Conservation (phyloP, 345 rosid species). For the Melaleuca quinquenervia region DNA sequence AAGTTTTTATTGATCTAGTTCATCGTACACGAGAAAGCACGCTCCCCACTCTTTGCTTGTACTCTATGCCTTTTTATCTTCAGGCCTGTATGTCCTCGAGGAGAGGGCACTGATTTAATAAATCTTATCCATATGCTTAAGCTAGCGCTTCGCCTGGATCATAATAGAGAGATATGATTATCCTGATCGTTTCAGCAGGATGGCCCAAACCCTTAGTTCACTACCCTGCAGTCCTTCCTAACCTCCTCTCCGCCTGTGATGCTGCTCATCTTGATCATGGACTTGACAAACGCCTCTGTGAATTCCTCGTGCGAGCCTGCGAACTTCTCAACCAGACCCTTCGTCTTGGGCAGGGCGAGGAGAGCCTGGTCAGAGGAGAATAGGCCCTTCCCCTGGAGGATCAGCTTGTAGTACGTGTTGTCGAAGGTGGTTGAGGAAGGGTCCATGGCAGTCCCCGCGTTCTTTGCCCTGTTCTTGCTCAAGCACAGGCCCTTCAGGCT, state of each 20-base stretch:
- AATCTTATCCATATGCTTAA: not conserved
- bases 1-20: not conserved
- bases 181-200: not conserved
- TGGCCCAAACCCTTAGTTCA: not conserved
- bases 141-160: not conserved
- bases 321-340: conserved; percentile 41
- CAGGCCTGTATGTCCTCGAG: not conserved
- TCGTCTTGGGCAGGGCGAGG: conserved; percentile 31
- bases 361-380: conserved; percentile 84
- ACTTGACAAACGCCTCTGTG: conserved; percentile 46
- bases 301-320: conserved; percentile 36
- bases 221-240: conserved; percentile 56
- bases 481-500: conserved; percentile 46
- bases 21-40: not conserved
- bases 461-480: conserved; percentile 43
- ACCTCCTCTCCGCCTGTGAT: conserved; percentile 64
- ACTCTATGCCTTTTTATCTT: not conserved
- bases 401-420: conserved; percentile 56
- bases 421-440: conserved; percentile 37
- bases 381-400: conserved; percentile 55
- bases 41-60: not conserved
- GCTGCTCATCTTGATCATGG: conserved; percentile 89
- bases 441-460: conserved; percentile 63
- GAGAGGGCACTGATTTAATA: no score
- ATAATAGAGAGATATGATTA: not conserved